These are phyloP conservation scores for Colletotrichum theobromicola DNA, from an alignment of 2,329 filamentous ascomycete species.

Conservation along the genomic window DNA sequence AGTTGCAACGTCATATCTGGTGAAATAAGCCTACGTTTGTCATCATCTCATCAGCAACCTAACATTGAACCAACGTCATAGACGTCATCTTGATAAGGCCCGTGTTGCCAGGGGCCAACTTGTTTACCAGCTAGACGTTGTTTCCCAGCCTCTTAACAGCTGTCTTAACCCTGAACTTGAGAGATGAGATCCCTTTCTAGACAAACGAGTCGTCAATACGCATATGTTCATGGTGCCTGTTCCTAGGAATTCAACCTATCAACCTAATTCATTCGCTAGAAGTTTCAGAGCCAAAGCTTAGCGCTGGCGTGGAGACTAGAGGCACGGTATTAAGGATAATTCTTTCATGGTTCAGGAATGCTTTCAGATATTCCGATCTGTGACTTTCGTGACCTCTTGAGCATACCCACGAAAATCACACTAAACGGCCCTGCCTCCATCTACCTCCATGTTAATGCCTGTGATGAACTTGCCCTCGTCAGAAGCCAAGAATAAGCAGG, in stretches of 20 bases:
- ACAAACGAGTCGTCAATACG: too few relatives aligned
- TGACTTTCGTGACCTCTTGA: not conserved
- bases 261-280: too few relatives aligned
- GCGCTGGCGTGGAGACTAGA: not conserved
- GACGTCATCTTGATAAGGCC: not conserved
- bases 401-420: not conserved
- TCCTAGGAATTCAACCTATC: too few relatives aligned
- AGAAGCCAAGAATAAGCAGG: slow-evolving; percentile 72
- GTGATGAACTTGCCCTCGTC: slow-evolving; percentile 77
- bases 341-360: not conserved
- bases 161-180: too few relatives aligned
- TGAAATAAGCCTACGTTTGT: not conserved
- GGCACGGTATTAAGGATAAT: not conserved
- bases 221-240: too few relatives aligned
- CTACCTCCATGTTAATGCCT: slow-evolving; percentile 68
- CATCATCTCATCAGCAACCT: not conserved
- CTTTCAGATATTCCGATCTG: not conserved
- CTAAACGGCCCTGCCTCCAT: slow-evolving; percentile 12
- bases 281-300: too few relatives aligned
- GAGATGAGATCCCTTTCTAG: too few relatives aligned
- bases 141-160: too few relatives aligned
- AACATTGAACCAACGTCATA: not conserved
- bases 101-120: too few relatives aligned
- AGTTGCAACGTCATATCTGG: not conserved
- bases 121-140: too few relatives aligned